Evolutionary conservation across 2,329 filamentous ascomycete genomes (phyloP).

Genomic region (Stemphylium lycopersici): DNA sequence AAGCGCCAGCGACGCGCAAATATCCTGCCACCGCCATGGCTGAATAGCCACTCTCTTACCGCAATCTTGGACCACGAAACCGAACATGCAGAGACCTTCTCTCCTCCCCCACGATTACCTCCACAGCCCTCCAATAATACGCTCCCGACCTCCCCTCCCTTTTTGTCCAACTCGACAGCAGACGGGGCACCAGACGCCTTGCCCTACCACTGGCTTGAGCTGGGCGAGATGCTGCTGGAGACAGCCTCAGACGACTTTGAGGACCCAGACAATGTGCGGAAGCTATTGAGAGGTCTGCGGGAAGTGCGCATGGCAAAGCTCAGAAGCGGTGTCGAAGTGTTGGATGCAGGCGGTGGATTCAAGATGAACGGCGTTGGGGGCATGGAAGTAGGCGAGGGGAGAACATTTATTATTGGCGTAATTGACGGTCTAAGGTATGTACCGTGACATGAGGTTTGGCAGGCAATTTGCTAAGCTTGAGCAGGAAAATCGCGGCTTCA

Average conservation of each 20-base stretch:
- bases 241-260: constrained; percentile 84
- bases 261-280: constrained; percentile 73
- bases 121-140: constrained; percentile 57
- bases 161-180: constrained; percentile 76
- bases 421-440: constrained; percentile 76
- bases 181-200: constrained; percentile 71
- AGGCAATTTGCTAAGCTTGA: constrained; percentile 11
- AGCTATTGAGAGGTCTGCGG: constrained; percentile 78
- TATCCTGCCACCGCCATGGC: constrained; percentile 89
- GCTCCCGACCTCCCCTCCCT: constrained; percentile 65
- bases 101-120: constrained; percentile 77
- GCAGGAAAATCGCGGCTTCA: constrained; percentile 77
- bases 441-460: too few relatives aligned
- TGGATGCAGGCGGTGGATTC: constrained; percentile 75
- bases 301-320: constrained; percentile 92
- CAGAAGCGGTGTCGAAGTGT: constrained; percentile 71
- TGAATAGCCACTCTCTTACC: constrained; percentile 75
- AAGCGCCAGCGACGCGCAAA: constrained; percentile 94
- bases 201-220: constrained; percentile 94
- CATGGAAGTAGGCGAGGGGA: constrained; percentile 88
- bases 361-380: constrained; percentile 82
- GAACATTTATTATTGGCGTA: constrained; percentile 82
- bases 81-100: constrained; percentile 70
- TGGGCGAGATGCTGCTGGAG: constrained; percentile 85
- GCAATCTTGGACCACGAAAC: constrained; percentile 83